Base-by-base conservation (phyloP, 164 flowering plant genomes). In the Kalanchoe fedtschenkoi region DNA sequence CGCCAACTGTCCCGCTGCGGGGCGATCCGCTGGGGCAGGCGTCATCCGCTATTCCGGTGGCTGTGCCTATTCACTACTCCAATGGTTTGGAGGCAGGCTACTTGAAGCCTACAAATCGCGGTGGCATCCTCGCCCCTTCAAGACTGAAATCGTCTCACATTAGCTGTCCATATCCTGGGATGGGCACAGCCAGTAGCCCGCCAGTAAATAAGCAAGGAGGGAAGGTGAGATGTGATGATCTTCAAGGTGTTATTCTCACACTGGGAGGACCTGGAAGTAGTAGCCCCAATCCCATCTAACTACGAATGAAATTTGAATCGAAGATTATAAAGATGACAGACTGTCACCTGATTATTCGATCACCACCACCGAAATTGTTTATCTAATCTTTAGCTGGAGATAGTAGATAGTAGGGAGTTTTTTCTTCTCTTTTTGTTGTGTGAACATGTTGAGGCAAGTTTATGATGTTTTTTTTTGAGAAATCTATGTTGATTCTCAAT, bases 201-300 rank as follows among this genome's bases (percentile, higher is more conserved):
- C 16, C 56, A 7, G 14, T 46, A 56, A 19, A 62, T 29, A 56
- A 63, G 64, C 35, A 76, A 77, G 32, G 16, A n/a, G n/a, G 68
- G 1, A 76, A 72, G 47, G 67, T 63, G n/a, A 69, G 75, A 42
- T 80, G 75, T 61, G 98, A 92, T 61, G 98, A 92, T 71, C 98
- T 89, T 68, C 82, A 82, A 66, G 98, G 89, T 19, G 85, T 89
- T 28, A 85, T 83, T 58, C 72, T 92, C 44, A 80, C 96, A 17
- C 80, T 92, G 2, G 96, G 91, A 58, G 89, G 90, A 29, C 96
- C 96, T 11, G 87, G 81, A 44, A 76, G 69, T 70, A 76, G 69
- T 70, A 71, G 71, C 37, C 69, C 73, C 57, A 69, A 66, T 24
- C 65, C 72, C 57, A 68, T 55, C 24, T 42, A 15, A 2, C 46